Evolutionary conservation across 768 basidiomycete species (phyloP), one percentile per base, ranked within the genome.

Genomic region (Serendipita indica): DNA sequence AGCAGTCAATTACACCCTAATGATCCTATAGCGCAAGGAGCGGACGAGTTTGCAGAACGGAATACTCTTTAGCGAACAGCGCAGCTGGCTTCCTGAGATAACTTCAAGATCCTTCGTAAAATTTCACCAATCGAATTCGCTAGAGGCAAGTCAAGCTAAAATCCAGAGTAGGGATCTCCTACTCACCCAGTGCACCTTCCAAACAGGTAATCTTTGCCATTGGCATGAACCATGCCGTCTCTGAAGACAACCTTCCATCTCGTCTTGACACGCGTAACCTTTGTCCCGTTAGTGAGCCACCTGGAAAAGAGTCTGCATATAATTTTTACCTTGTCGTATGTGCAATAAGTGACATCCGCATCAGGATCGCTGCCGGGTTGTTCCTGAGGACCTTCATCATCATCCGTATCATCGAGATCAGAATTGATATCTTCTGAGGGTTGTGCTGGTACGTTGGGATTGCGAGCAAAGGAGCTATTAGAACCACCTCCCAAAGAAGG

Each of bases 201-300:
- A 67, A 99, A 99, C 14, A 99, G 78, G 72, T 98, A 99, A 67
- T 99, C 96, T 66, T 88, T 90, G 30, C 94, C 94, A 63, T 96
- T 96, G 64, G 96, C 81, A 64, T 91, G 89, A 62, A 97, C 88
- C 84, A 98, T 90, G 2, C 96, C 96, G 63, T 98, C 96, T 72
- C 96, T 96, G 57, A 99, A 77, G 22, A 89, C 83, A 61, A 92
- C 93, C 75, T 98, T 99, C 96, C 96, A 99, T 74, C 98, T 99
- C 74, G 96, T 98, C 74, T 98, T 99, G 25, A 98, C 94, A n/a
- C 96, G 79, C 41, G 93, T 91, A 33, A 98, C 94, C 93, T 98
- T 54, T 61, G 16, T 63, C 59, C 52, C 32, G 34, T 2, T 16
- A 45, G 63, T 27, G 13, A 20, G 25, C 41, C 32, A 57, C 41